Conservation (phyloP, 129 eudicot genomes). For the Chrysanthemum makinoi region DNA sequence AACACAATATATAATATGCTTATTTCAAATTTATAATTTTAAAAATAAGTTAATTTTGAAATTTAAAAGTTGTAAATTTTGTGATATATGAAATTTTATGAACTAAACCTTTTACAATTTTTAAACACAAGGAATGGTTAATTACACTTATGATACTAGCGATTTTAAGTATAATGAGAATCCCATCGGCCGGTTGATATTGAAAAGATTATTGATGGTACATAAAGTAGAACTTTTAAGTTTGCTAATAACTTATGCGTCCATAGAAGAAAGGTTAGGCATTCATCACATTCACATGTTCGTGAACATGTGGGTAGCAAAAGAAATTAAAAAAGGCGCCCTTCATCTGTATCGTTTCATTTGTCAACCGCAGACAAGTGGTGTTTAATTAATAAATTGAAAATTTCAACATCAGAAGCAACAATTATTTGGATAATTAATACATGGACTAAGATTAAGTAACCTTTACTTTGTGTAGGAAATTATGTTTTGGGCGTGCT, state of each 20-base stretch:
- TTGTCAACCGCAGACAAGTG: background rate
- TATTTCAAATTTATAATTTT: no score
- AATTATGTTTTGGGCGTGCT: no score
- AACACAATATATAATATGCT: no score
- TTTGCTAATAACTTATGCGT: conserved; percentile 1
- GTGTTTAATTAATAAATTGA: conserved; percentile 9
- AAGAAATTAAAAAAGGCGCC: background rate
- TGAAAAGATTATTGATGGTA: background rate
- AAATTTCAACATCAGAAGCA: background rate
- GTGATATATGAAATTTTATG: no score
- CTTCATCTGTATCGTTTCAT: conserved; percentile 1
- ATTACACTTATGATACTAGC: no score
- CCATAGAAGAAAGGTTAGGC: conserved; percentile 2
- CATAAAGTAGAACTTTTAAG: conserved; percentile 5
- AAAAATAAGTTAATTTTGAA: no score
- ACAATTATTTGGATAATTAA: background rate
- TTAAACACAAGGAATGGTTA: no score
- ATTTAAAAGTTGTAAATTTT: no score
- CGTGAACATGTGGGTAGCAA: conserved; percentile 6
- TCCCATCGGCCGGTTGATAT: background rate
- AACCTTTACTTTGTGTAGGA: background rate
- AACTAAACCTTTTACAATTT: no score
- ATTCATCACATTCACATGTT: background rate
- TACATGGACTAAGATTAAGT: background rate
- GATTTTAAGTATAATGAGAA: background rate